A percentile compares a stretch with the other conserved stretches of the same genome.
Conservation (phyloP, 352 stramenopile genomes). For the Pythium brassicae region DNA sequence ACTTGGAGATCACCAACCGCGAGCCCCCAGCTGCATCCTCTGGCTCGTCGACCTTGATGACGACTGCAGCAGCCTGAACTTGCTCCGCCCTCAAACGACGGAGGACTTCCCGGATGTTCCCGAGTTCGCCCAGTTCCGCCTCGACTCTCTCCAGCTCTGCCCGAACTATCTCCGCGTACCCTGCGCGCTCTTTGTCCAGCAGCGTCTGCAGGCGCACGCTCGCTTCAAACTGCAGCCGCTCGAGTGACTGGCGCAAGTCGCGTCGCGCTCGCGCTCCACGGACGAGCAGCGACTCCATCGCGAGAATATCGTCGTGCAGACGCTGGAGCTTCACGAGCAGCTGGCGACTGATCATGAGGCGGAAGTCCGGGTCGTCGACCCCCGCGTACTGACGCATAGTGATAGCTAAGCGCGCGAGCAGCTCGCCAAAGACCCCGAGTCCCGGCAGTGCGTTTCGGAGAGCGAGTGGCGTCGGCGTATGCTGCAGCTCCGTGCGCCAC, state of each 20-base stretch:
- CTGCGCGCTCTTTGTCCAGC: constrained; percentile 5
- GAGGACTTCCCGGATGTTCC: background rate
- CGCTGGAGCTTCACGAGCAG: constrained; percentile 8
- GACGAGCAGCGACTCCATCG: background rate
- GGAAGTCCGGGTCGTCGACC: constrained; percentile 5
- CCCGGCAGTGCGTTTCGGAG: background rate
- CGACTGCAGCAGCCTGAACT: too few species aligned
- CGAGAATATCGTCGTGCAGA: background rate
- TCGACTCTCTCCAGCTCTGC: background rate
- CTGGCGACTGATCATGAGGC: constrained; percentile 8
- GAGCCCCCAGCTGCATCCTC: too few species aligned
- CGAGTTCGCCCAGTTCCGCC: background rate
- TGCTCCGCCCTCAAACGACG: background rate
- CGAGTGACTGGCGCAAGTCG: background rate
- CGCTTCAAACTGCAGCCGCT: constrained; percentile 2
- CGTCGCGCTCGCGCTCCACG: background rate
- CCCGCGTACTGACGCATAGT: background rate
- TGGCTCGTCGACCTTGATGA: background rate
- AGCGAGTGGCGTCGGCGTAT: background rate
- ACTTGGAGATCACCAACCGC: background rate
- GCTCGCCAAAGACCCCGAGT: constrained; percentile 1
- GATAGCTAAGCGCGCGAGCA: background rate
- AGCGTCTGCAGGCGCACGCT: constrained; percentile 3
- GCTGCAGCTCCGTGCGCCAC: constrained; percentile 6
- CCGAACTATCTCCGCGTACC: background rate